Base-by-base conservation (phyloP, 768 basidiomycete genomes). In the Flagelloscypha sp. region DNA sequence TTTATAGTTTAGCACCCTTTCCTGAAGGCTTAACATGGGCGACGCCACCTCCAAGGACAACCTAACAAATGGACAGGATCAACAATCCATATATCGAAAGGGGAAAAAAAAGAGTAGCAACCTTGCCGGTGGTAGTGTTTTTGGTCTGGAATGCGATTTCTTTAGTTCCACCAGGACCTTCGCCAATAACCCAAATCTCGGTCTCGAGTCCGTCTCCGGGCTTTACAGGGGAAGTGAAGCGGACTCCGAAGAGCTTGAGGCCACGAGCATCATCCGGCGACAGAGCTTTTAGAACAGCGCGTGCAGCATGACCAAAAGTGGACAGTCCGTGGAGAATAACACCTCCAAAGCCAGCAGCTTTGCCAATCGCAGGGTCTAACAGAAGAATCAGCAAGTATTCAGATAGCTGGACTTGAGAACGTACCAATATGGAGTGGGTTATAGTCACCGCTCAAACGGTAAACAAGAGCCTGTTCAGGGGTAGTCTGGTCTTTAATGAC, bases 321-420 rank as follows among this genome's bases (percentile, higher is more conserved):
- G 82, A 79, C 17, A 92, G 67, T 19, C 88, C 88, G 50, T 93
- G 88, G 3, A 92, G 69, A 48, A 93, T 89, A 24, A 81, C 76
- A 31, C 80, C 88, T 2, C 84, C 84, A 48, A 93, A 90, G 8
- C 86, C 85, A 12, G 77, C 66, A 6, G 63, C 66, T 44, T 75
- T 54, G n/a, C 86, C 88, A 24, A 85, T 74, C 10, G 49, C 54
- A 1, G 87, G 84, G 61, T 90, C 87, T 83, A 50, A 2, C 34
- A 6, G 12, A 12, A 27, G 1, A 15, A 15, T 29, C 35, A 8
- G 7, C 7, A 12, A 2, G 30, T 24, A 25, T 27, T n/a, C 6
- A 25, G 17, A 15, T 35, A 39, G 22, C 16, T 19, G 22, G 12
- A 22, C n/a, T 24, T 9, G 19, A 23, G 24, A 16, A 39, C 63